Evolutionary conservation across 129 eudicot species (phyloP), one percentile per base, ranked within the genome.

Genomic region (Chrysanthemum seticuspe): DNA sequence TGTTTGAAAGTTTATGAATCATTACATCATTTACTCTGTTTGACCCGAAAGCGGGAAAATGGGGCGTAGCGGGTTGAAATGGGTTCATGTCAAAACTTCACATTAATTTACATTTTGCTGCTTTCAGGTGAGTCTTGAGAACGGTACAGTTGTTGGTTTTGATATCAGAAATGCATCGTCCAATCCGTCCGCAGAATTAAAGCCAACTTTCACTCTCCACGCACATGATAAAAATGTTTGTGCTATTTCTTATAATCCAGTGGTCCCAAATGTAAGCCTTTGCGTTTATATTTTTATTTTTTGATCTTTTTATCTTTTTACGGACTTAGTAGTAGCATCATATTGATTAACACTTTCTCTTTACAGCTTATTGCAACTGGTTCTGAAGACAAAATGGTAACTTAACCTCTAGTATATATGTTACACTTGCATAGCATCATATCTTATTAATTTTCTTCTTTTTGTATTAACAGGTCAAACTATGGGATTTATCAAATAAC

Each of bases 181-280:
- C 18, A 73, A 77, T 74, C 23, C 85, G 67, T 79, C 85, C 10
- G 57, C 89, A 34, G 88, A 72, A 27, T 34, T 84, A 68, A 82
- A 86, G 78, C 90, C 96, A 2, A 85, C 68, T 64, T 93, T 89
- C 62, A 93, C 98, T 55, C 82, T 93, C 52, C 98, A 87, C 77
- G 98, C 97, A n/a, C 98, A 93, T 51, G 98, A 93, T 76, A 89
- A 92, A 82, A 88, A 90, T 15, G 98, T 87, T 74, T 83, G 90
- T 76, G 71, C 95, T 51, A 62, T 94, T 74, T 82, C 93, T 31
- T 94, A 88, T 72, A 88, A 86, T 77, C 87, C 85, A 36, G 4
- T 65, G 34, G 89, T 82, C 12, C 95, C 95, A 76, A 87, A 89
- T 79, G 98, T 89, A 71, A 50, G 23, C 15, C 62, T 73, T 13